A percentile compares a stretch with the other conserved stretches of the same genome.
phyloP scores from a whole-genome alignment of 306 rosid species.

The Erythrophleum fordii region DNA sequence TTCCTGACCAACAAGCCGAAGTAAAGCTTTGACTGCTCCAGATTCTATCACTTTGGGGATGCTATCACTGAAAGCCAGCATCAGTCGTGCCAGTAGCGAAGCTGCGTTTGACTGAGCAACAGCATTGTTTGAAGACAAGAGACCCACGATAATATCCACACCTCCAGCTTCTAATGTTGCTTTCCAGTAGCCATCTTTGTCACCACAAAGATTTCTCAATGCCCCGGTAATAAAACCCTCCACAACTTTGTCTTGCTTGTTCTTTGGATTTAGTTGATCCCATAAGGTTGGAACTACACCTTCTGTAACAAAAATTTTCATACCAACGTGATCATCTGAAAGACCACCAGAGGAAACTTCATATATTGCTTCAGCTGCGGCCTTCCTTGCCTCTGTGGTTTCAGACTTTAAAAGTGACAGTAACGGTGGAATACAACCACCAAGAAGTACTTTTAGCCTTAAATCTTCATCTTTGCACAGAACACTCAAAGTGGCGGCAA shows the following conservation, averaged over 20 bases:
- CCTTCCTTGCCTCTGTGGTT: slow-evolving; percentile 80
- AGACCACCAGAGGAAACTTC: slow-evolving; percentile 95
- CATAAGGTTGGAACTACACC: slow-evolving; percentile 97
- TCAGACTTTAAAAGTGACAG: slow-evolving; percentile 86
- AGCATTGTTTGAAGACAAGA: slow-evolving; percentile 85
- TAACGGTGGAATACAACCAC: slow-evolving; percentile 96
- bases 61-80: slow-evolving; percentile 92
- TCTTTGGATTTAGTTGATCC: slow-evolving; percentile 80
- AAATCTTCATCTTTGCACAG: slow-evolving; percentile 93
- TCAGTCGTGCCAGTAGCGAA: slow-evolving; percentile 88
- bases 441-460: slow-evolving; percentile 94
- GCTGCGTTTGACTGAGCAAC: slow-evolving; percentile 97
- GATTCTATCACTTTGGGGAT: slow-evolving; percentile 90
- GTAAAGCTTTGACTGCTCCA: slow-evolving; percentile 90
- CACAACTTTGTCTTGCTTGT: slow-evolving; percentile 80
- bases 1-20: slow-evolving; percentile 73
- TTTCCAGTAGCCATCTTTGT: slow-evolving; percentile 93
- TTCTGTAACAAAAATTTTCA: slow-evolving; percentile 92
- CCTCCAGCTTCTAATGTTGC: slow-evolving; percentile 97
- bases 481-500: slow-evolving; percentile 78
- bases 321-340: slow-evolving; percentile 90
- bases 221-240: slow-evolving; percentile 97
- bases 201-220: slow-evolving; percentile 94
- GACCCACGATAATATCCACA: slow-evolving; percentile 87
- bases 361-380: slow-evolving; percentile 93